Evolutionary conservation across 192 early-diverging fungal genomes (phyloP), one percentile per base, ranked within the genome.

Genomic region (Pilaira anomala): DNA sequence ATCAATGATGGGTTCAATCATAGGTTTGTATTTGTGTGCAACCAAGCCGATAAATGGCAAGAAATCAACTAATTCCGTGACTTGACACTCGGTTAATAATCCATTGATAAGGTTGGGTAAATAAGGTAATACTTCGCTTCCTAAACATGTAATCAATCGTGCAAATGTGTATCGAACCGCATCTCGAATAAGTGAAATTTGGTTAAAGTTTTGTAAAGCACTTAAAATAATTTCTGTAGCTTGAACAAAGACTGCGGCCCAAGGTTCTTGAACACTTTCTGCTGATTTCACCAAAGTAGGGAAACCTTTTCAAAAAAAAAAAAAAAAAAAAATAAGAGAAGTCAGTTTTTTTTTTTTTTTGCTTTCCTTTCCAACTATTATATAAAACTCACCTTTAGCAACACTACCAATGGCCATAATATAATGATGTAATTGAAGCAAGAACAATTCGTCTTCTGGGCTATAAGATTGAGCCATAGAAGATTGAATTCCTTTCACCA

Each of bases 11-110:
- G 82, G 78, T 56, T 79, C 74, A 52, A 91, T 85, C 50, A 79
- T 76, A 16, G 83, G 77, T 81, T 94, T 93, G 78, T 93, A 96
- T 74, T 96, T 95, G 79, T 93, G 88, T n/a, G 90, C 86, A 52
- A 94, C 76, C 53, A 88, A 78, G 13, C 84, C 85, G 53, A 96
- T 82, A 67, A 96, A 93, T 8, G 88, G 89, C 57, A 96, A 76
- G 60, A 96, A 86, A 68, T 96, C 93, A 18, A 87, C 73, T 22
- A 94, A 72, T 75, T 96, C 93, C 48, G 86, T 80, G 11, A 92
- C 78, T 3, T 85, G 79, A 63, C 90, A 88, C 46, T 87, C 88
- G 19, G 81, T 82, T 25, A 96, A 68, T 13, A 98, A 67, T 18
- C 87, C 87, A 18, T 87, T 86, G 55, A 95, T 88, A 39, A 96